These are phyloP conservation scores for Lyophyllum shimeji DNA, from an alignment of 768 basidiomycete genomes.

Conservation along the genomic window DNA sequence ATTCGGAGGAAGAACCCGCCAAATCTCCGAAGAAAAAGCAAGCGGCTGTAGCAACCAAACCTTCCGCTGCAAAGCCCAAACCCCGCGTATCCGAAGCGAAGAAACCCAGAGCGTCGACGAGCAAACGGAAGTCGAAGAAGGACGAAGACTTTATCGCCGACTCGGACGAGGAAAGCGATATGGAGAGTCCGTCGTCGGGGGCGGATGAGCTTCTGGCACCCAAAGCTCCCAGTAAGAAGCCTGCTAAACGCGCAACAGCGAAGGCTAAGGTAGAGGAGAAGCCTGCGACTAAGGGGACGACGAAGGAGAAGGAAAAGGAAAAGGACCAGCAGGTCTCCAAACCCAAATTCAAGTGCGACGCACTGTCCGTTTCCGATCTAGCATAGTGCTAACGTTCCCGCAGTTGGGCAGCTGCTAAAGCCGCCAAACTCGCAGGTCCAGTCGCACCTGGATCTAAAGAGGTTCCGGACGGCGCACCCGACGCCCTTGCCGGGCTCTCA, in stretches of 20 bases:
- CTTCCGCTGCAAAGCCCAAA: background rate
- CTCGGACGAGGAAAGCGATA: conserved; percentile 10
- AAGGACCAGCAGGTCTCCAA: conserved; percentile 13
- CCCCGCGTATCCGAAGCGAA: conserved; percentile 15
- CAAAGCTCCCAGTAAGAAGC: conserved; percentile 5
- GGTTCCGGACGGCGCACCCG: conserved; percentile 67
- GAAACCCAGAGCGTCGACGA: conserved; percentile 19
- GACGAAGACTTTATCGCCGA: conserved; percentile 29
- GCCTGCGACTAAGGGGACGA: conserved; percentile 1
- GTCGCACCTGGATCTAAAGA: conserved; percentile 67
- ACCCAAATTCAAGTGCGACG: conserved; percentile 27
- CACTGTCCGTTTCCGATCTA: background rate
- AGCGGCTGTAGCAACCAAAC: background rate
- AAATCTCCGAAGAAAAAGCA: background rate
- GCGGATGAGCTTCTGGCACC: conserved; percentile 15
- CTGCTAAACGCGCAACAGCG: conserved; percentile 13
- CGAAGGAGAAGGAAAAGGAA: conserved; percentile 18
- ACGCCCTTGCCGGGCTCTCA: conserved; percentile 81
- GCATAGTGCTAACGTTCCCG: background rate
- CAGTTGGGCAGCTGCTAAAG: conserved; percentile 49
- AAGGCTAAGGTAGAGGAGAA: conserved; percentile 19
- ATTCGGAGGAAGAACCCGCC: conserved; percentile 13
- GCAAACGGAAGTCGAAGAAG: conserved; percentile 21
- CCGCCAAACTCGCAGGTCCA: conserved; percentile 62
- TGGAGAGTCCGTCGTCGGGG: conserved; percentile 15